Base-by-base conservation (phyloP, 179 eudicot genomes). In the Heliamphora pulchella region DNA sequence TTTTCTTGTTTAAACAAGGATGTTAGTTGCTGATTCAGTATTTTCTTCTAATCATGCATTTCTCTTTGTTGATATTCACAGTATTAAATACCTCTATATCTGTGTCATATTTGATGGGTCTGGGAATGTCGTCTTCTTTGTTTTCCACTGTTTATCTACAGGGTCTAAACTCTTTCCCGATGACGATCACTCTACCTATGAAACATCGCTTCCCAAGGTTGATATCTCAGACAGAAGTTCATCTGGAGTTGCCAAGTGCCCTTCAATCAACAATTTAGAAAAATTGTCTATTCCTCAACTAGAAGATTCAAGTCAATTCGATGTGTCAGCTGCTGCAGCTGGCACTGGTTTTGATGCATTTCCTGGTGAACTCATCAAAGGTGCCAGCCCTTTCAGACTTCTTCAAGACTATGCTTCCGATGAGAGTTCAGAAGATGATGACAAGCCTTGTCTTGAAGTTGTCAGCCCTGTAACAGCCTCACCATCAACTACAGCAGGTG, bases 401-500 rank as follows among this genome's bases (percentile, higher is more conserved):
- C 69, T 94, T 64, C 92, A 87, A 83, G 91, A 86, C 81, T 94
- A 90, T 90, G 84, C 93, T 78, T 89, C 96, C 57, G 96, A 93
- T 81, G 90, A 89, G 71, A 79, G 87, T 84, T 86, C 90, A 13
- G 90, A 86, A 75, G 82, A 82, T 75, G 88, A 79, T 82, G 86
- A 66, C 75, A 85, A 84, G 80, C 86, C 83, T 66, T 71, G 64
- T 75, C 81, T 71, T 78, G 87, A 85, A 81, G 83, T 80, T 78
- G 82, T 73, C n/a, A 80, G 77, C 86, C 80, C 86, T 51, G 62
- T 78, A 61, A 48, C 82, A 46, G 84, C 69, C 78, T 80, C 83
- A 61, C 85, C 86, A 20, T 73, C 74, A 59, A 75, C 53, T 74
- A 81, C 79, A 81, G 76, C 71, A 61, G 74, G 62, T 79, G 39